Percentiles rank a stretch among this genome's conserved stretches.
These are phyloP conservation scores for Adansonia rubrostipa DNA, from an alignment of 441 rosid genomes.

Conservation along the genomic window DNA sequence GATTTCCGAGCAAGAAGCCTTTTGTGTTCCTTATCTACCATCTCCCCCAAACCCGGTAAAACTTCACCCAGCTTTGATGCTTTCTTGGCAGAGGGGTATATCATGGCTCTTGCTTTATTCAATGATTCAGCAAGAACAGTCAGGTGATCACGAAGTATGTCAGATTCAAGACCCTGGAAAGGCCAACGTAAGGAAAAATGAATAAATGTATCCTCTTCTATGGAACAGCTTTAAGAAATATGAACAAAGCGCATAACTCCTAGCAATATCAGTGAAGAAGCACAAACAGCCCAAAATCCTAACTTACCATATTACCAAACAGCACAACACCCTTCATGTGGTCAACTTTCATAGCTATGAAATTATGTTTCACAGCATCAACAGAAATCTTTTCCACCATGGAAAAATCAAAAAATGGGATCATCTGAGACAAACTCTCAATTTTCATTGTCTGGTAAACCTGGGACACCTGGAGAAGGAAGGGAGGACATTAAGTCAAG, in stretches of 20 bases:
- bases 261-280: background rate
- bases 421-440: constrained; percentile 73
- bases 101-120: constrained; percentile 74
- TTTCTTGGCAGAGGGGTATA: constrained; percentile 68
- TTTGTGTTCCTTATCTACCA: constrained; percentile 90
- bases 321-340: constrained; percentile 74
- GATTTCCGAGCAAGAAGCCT: constrained; percentile 94
- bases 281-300: constrained; percentile 5
- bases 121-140: constrained; percentile 74
- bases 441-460: constrained; percentile 61
- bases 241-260: background rate
- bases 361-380: constrained; percentile 84
- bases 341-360: constrained; percentile 88
- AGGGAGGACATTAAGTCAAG: background rate
- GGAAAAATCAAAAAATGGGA: constrained; percentile 87
- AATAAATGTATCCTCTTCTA: background rate
- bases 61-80: constrained; percentile 76
- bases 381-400: constrained; percentile 90
- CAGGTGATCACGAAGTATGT: constrained; percentile 74
- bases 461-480: constrained; percentile 73
- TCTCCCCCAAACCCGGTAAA: constrained; percentile 77
- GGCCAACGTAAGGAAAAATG: background rate
- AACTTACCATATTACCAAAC: constrained; percentile 72
- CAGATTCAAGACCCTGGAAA: constrained; percentile 87
- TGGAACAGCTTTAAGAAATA: background rate